Conservation (phyloP, 2,329 filamentous ascomycete species). For the Colletotrichum neosansevieriae region DNA sequence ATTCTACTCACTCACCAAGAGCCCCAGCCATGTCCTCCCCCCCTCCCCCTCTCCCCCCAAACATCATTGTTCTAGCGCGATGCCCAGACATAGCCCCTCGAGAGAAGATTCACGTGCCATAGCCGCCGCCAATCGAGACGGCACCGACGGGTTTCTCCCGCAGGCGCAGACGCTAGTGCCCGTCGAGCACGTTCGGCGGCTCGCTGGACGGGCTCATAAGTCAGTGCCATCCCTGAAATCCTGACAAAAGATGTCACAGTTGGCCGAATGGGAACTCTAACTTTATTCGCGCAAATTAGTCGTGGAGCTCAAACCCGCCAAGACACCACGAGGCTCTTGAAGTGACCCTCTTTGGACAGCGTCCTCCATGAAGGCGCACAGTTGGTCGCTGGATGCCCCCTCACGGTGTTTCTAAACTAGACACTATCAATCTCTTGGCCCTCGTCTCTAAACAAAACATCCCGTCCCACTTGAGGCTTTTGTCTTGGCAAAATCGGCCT, state of each 20-base stretch:
- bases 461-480: neutral
- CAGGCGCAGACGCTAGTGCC: slow-evolving; percentile 12
- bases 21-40: slow-evolving; percentile 8
- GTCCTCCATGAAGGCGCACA: neutral
- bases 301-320: slow-evolving; percentile 34
- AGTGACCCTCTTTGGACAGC: slow-evolving; percentile 2
- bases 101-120: slow-evolving; percentile 26
- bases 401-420: neutral
- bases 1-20: slow-evolving; percentile 28
- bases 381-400: neutral
- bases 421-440: slow-evolving; percentile 28
- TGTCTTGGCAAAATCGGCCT: slow-evolving; percentile 14
- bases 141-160: slow-evolving; percentile 17
- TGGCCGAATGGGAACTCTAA: slow-evolving; percentile 7
- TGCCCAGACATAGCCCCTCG: slow-evolving; percentile 20
- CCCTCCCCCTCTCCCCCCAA: neutral
- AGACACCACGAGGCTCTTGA: slow-evolving; percentile 12
- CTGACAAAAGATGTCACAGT: neutral
- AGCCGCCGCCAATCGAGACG: slow-evolving; percentile 18
- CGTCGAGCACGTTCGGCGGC: no score
- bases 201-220: slow-evolving; percentile 6
- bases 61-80: slow-evolving; percentile 11
- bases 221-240: slow-evolving; percentile 11
- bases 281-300: slow-evolving; percentile 26
- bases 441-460: neutral